Conservation (phyloP, 345 rosid species). For the Zanthoxylum bungeanum region DNA sequence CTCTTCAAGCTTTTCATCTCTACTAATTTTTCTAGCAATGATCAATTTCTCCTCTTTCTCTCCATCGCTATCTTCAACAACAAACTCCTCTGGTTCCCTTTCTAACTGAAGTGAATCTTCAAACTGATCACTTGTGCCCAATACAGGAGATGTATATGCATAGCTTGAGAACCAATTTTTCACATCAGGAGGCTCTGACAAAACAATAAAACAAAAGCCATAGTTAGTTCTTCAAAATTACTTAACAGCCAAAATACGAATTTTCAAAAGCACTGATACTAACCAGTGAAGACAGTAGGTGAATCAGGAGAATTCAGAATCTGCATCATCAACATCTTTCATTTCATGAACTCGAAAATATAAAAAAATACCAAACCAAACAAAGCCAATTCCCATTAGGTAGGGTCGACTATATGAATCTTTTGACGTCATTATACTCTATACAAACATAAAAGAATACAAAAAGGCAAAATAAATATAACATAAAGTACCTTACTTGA, state of each 20-base stretch:
- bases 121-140: slow-evolving; percentile 21
- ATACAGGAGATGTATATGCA: slow-evolving; percentile 41
- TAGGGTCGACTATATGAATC: too few relatives aligned
- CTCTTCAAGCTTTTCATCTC: slow-evolving; percentile 17
- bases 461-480: not conserved
- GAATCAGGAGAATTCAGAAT: slow-evolving; percentile 26
- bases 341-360: not conserved
- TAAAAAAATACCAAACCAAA: not conserved
- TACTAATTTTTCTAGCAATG: slow-evolving; percentile 14
- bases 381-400: too few relatives aligned
- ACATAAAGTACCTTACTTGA: slow-evolving; percentile 12
- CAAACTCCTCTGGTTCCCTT: slow-evolving; percentile 15
- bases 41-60: slow-evolving; percentile 17
- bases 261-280: slow-evolving; percentile 18
- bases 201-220: slow-evolving; percentile 1
- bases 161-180: slow-evolving; percentile 57
- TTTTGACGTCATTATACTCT: too few relatives aligned
- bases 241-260: slow-evolving; percentile 2
- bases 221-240: slow-evolving; percentile 2
- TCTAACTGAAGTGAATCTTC: slow-evolving; percentile 15
- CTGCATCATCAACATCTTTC: slow-evolving; percentile 23
- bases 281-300: slow-evolving; percentile 40
- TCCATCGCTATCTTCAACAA: slow-evolving; percentile 29
- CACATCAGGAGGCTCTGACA: slow-evolving; percentile 57
- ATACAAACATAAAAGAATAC: not conserved